Evolutionary conservation across 129 eudicot genomes (phyloP).

Genomic region (Deinandra increscens): DNA sequence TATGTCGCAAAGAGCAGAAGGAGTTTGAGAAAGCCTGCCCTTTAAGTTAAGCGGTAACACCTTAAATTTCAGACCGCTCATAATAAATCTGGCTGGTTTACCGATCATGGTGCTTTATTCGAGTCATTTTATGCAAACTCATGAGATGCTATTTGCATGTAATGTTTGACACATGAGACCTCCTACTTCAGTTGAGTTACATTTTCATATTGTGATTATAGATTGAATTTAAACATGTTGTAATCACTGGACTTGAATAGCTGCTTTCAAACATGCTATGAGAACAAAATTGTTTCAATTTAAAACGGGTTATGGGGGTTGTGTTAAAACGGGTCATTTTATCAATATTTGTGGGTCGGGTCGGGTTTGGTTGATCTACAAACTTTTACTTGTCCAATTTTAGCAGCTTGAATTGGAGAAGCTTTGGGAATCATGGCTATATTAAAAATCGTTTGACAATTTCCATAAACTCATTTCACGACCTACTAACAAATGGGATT

Average conservation of each 20-base stretch:
- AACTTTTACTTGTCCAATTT: too few relatives aligned
- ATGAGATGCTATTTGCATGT: constrained; percentile 28
- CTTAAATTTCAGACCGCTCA: constrained; percentile 8
- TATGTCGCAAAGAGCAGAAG: constrained; percentile 79
- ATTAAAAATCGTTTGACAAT: too few relatives aligned
- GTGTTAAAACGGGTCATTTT: not conserved
- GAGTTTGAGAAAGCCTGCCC: constrained; percentile 93
- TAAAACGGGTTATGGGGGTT: not conserved
- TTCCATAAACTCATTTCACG: too few relatives aligned
- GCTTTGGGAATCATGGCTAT: too few relatives aligned
- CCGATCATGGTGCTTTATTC: constrained; percentile 18
- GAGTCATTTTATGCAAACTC: constrained; percentile 27
- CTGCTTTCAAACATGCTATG: not conserved
- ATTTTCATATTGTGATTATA: not conserved
- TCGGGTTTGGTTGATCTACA: too few relatives aligned
- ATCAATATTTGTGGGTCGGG: not conserved
- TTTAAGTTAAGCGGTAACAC: constrained; percentile 33
- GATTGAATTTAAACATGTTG: constrained; percentile 12
- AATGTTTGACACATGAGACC: constrained; percentile 28
- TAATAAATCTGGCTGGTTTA: constrained; percentile 36
- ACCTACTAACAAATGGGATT: too few relatives aligned
- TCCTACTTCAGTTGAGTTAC: constrained; percentile 18
- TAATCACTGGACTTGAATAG: constrained; percentile 12
- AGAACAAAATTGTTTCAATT: not conserved
- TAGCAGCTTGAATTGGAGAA: too few relatives aligned